Base-by-base conservation (phyloP, 495 filamentous ascomycete species). In the Neurospora sp. region DNA sequence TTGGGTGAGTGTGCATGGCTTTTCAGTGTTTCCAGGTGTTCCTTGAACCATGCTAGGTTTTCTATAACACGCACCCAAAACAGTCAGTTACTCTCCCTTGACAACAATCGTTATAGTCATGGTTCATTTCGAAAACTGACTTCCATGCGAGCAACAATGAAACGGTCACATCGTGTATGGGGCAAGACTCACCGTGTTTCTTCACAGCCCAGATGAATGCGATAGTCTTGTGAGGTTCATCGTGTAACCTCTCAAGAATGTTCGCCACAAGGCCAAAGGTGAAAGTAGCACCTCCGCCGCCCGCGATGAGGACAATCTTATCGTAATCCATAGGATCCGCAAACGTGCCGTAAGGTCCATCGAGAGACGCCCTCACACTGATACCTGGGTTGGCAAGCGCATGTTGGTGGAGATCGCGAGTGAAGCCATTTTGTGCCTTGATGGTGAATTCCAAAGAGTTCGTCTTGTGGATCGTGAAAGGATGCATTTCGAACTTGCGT, bases 341-440 rank as follows among this genome's bases (percentile, higher is more conserved):
- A 53, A 88, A 78, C 22, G 87, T 84, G 22, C 89, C 89, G 72
- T 91, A 90, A 0, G 85, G 86, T 7, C 89, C 88, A 74, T 90
- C 87, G 7, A 88, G 78, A 1, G 86, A 89, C 1, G 85, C 87
- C 37, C 79, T 82, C 7, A 90, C 80, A 20, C 73, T 48, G 53
- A 72, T 82, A 0, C 84, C 86, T 8, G 88, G 85, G 45, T 86
- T 76, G n/a, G 84, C 77, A 18, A 80, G 74, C 0, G 88, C 88
- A 70, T 85, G 81, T 10, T 83, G 79, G 74, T 86, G 83, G 9
- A 91, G 79, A 68, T 87, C 87, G 1, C 81, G 73, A 1, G 88
- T 90, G 76, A 89, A 90, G 0, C 88, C 89, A 68, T 88, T 84
- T 76, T 88, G 83, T 16, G 83, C 80, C 41, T 85, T 84, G 74